Evolutionary conservation across 1,284 basidiomycete species (phyloP).

Genomic region (Papiliotrema flavescens): DNA sequence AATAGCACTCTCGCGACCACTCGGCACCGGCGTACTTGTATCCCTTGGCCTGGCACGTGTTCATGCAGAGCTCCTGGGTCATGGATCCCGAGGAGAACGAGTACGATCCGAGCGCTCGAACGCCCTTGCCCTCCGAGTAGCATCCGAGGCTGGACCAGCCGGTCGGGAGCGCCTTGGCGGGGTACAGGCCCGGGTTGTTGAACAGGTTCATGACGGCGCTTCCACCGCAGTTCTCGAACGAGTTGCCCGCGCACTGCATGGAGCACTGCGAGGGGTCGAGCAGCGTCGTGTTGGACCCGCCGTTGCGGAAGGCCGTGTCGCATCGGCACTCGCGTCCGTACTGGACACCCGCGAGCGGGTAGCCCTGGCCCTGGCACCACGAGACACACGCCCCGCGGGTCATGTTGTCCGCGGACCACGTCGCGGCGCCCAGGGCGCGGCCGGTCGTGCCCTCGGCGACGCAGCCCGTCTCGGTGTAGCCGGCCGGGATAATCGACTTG

Average conservation of each 20-base stretch:
- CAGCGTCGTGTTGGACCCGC: slow-evolving; percentile 24
- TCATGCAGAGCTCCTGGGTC: slow-evolving; percentile 5
- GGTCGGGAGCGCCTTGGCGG: slow-evolving; percentile 31
- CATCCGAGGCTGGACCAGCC: slow-evolving; percentile 38
- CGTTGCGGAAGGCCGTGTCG: slow-evolving; percentile 25
- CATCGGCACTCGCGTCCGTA: slow-evolving; percentile 39
- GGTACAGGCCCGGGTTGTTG: slow-evolving; percentile 54
- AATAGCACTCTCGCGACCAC: slow-evolving; percentile 1
- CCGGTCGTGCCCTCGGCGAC: slow-evolving; percentile 34
- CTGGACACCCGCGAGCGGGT: slow-evolving; percentile 28
- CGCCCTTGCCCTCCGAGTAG: slow-evolving; percentile 31
- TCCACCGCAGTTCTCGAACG: slow-evolving; percentile 39
- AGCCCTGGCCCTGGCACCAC: slow-evolving; percentile 23
- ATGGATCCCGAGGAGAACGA: slow-evolving; percentile 3
- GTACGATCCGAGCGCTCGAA: slow-evolving; percentile 28
- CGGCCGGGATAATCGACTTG: slow-evolving; percentile 31
- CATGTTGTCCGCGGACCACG: slow-evolving; percentile 26
- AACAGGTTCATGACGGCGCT: slow-evolving; percentile 48
- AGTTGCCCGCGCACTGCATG: slow-evolving; percentile 29
- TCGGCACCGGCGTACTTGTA: slow-evolving; percentile 3
- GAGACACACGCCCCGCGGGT: slow-evolving; percentile 18
- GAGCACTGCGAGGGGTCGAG: slow-evolving; percentile 25
- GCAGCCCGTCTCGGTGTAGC: slow-evolving; percentile 38
- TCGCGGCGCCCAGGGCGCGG: slow-evolving; percentile 28
- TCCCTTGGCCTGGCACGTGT: neutral